Conservation (phyloP, 2,329 filamentous ascomycete genomes). For the Dothideomycetes sp. region DNA sequence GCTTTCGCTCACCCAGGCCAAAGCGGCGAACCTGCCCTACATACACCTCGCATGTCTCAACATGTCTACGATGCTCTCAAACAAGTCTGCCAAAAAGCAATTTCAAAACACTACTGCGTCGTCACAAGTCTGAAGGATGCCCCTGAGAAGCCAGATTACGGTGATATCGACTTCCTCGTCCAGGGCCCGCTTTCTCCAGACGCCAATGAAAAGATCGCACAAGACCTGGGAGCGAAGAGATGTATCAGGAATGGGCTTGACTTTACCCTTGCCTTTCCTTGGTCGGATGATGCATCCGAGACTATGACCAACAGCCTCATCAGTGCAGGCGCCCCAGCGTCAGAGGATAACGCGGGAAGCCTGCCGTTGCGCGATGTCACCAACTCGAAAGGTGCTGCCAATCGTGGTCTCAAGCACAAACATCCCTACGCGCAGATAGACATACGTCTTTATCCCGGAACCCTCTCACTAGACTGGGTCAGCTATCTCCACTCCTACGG, state of each 20-base stretch:
- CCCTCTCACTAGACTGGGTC: conserved; percentile 44
- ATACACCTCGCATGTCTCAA: conserved; percentile 55
- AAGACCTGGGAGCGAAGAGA: conserved; percentile 8
- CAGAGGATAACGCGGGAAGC: neutral
- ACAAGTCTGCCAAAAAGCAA: conserved; percentile 27
- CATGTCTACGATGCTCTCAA: conserved; percentile 46
- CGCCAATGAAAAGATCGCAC: conserved; percentile 10
- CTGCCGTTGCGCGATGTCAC: too few species aligned
- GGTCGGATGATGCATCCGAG: conserved; percentile 17
- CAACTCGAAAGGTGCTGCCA: too few species aligned
- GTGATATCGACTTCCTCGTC: conserved; percentile 65
- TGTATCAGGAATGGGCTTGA: neutral
- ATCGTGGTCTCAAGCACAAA: too few species aligned
- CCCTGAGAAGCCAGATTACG: conserved; percentile 55
- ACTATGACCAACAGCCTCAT: neutral
- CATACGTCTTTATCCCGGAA: conserved; percentile 41
- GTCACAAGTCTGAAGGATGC: conserved; percentile 56
- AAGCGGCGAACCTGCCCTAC: conserved; percentile 32
- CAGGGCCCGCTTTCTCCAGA: conserved; percentile 12
- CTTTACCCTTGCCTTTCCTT: conserved; percentile 42
- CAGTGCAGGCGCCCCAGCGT: neutral
- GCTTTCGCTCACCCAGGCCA: conserved; percentile 40
- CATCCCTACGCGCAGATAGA: conserved; percentile 53
- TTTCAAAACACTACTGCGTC: conserved; percentile 35
- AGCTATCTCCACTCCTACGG: conserved; percentile 60